phyloP scores from a whole-genome alignment of 495 filamentous ascomycete genomes.

The Tirmania nivea region DNA sequence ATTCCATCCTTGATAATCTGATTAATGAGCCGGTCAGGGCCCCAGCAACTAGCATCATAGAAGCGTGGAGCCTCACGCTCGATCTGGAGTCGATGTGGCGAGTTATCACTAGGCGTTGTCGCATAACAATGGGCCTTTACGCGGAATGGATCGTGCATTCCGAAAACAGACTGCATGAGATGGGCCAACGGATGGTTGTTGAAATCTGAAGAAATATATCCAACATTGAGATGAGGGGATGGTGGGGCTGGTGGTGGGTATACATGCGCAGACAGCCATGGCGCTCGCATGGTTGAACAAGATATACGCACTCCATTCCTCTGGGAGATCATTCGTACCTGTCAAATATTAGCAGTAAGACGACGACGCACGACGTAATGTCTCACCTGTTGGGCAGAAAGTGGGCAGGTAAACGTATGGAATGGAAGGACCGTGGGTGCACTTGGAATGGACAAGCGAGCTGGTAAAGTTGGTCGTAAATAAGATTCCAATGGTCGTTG shows the following conservation, averaged over 20 bases:
- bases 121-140: conserved; percentile 88
- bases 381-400: conserved; percentile 56
- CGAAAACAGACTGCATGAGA: conserved; percentile 95
- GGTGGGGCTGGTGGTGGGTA: conserved; percentile 71
- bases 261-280: conserved; percentile 66
- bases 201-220: conserved; percentile 95
- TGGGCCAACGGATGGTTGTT: conserved; percentile 88
- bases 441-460: conserved; percentile 54
- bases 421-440: conserved; percentile 96
- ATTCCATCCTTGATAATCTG: conserved; percentile 87
- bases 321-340: conserved; percentile 80
- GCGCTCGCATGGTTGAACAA: conserved; percentile 58
- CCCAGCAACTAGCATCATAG: conserved; percentile 69
- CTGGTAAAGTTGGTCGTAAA: conserved; percentile 51
- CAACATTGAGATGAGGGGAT: conserved; percentile 61
- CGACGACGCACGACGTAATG: too few species aligned
- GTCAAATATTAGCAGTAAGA: too few species aligned
- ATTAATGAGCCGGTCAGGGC: conserved; percentile 61
- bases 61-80: conserved; percentile 87
- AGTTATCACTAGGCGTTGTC: conserved; percentile 83
- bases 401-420: conserved; percentile 88
- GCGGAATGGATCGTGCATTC: conserved; percentile 50
- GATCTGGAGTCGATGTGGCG: conserved; percentile 79
- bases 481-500: conserved; percentile 40
- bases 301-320: conserved; percentile 87